Evolutionary conservation across 2,329 filamentous ascomycete species (phyloP), one percentile per base, ranked within the genome.

Genomic region (Colletotrichum plurivorum): DNA sequence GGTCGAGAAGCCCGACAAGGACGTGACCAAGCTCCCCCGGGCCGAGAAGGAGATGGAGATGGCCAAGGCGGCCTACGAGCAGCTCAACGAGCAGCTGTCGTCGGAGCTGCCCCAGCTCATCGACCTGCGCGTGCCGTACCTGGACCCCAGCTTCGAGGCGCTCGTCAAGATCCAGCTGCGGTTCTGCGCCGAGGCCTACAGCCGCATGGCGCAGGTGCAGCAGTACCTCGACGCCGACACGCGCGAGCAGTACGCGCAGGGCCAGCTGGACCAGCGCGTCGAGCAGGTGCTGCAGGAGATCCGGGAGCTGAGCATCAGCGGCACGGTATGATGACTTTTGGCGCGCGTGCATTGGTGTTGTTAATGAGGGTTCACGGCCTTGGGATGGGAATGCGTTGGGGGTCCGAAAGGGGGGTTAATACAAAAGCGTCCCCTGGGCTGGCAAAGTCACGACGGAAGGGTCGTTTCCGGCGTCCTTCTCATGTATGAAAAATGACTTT

Each of bases 261-360:
- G 96, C 27, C 93, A 98, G 73, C 84, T 99, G 75, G 96, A 99
- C 79, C 92, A 91, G 70, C 86, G 94, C 73, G 96, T 99, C 36
- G 96, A 99, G 82, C 92, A 98, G 82, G 96, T 98, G 49, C 79
- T 99, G 82, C 95, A 98, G 78, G 95, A 99, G 85, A 99, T 99
- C 80, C 87, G 96, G 73, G 96, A 98, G 82, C 82, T 99, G 82
- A 98, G 95, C 82, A 99, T 99, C 85, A 92, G 89, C 75, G 90
- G 90, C 52, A 91, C 89, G 3, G 89, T 92, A 62, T 92, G 80
- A 79, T 61, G 16, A 46, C 16, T 9, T 7, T 12, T 5, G 10
- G 20, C 46, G 10, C 4, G 10, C n/a, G 18, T 31, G 46, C 46
- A 4, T 43, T 43, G 46, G 8, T 12, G 12, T 13, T 25, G 46